phyloP scores from a whole-genome alignment of 2,329 filamentous ascomycete genomes.

The Colletotrichum gigasporum region DNA sequence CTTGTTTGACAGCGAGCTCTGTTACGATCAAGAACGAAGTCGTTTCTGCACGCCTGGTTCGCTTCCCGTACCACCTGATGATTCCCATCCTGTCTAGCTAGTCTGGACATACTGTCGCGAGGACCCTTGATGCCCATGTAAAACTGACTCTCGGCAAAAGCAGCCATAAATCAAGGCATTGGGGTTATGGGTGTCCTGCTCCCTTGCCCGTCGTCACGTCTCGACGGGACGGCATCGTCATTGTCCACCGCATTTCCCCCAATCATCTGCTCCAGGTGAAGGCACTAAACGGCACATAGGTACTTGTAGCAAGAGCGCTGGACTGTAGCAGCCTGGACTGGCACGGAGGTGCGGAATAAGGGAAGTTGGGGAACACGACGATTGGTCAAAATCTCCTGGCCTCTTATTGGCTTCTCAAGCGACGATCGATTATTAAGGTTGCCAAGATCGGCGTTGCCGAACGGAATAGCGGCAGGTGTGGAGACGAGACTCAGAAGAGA shows the following conservation, averaged over 20 bases:
- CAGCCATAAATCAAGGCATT: neutral
- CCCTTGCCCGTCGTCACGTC: neutral
- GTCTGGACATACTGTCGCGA: neutral
- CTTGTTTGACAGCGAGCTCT: too few species aligned
- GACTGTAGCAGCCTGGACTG: neutral
- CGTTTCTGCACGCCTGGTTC: too few species aligned
- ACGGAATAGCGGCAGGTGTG: slow-evolving; percentile 7
- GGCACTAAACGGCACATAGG: too few species aligned
- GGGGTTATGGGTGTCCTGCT: neutral
- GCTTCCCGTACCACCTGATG: neutral
- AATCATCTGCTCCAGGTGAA: neutral
- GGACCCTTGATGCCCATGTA: neutral
- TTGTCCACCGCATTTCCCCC: neutral
- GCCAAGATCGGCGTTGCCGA: slow-evolving; percentile 25
- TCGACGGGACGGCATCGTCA: neutral
- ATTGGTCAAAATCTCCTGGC: neutral
- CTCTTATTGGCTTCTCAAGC: slow-evolving; percentile 17
- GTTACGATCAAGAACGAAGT: too few species aligned
- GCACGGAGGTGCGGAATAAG: neutral
- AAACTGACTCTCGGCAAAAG: neutral
- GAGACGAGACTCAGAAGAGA: neutral
- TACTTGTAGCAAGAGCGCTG: slow-evolving; percentile 11
- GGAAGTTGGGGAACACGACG: neutral
- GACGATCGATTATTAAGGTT: slow-evolving; percentile 20
- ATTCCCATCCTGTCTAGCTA: neutral